Conservation (phyloP, 495 filamentous ascomycete genomes). For the Penicillium tannophilum region DNA sequence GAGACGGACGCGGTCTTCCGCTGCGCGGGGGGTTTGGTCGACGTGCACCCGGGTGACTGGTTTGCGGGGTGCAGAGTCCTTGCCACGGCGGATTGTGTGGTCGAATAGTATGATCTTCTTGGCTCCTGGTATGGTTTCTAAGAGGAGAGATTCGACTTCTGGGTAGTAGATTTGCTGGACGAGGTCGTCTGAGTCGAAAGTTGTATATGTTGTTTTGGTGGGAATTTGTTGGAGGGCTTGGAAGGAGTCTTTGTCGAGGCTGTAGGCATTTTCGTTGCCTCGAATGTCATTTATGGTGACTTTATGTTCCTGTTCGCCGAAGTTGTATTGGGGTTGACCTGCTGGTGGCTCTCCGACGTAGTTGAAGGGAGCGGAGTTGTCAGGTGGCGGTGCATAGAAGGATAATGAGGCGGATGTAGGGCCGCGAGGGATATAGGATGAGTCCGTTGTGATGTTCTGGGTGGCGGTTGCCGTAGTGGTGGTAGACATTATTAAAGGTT, state of each 20-base stretch:
- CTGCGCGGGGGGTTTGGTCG: constrained; percentile 74
- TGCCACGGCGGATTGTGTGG: constrained; percentile 78
- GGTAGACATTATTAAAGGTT: neutral
- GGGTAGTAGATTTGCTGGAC: constrained; percentile 78
- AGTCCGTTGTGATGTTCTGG: constrained; percentile 9
- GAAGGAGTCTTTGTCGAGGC: constrained; percentile 75
- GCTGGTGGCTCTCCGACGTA: constrained; percentile 66
- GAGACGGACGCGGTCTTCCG: constrained; percentile 61
- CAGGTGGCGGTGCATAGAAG: constrained; percentile 67
- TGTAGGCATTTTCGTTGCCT: constrained; percentile 60
- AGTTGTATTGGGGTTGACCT: constrained; percentile 66
- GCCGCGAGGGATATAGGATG: constrained; percentile 60
- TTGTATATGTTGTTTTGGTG: constrained; percentile 49
- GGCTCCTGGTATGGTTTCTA: constrained; percentile 60
- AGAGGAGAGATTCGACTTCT: constrained; percentile 70
- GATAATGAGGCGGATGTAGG: constrained; percentile 63
- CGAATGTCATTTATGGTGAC: constrained; percentile 70
- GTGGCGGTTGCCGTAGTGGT: neutral
- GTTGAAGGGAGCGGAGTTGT: constrained; percentile 67
- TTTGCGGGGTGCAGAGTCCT: constrained; percentile 50
- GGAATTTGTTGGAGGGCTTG: constrained; percentile 52
- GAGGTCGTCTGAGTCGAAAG: constrained; percentile 64
- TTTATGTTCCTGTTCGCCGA: constrained; percentile 38
- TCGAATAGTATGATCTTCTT: constrained; percentile 77
- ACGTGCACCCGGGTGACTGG: constrained; percentile 79